Conservation (phyloP, 2,329 filamentous ascomycete genomes). For the Exophiala aquamarina region DNA sequence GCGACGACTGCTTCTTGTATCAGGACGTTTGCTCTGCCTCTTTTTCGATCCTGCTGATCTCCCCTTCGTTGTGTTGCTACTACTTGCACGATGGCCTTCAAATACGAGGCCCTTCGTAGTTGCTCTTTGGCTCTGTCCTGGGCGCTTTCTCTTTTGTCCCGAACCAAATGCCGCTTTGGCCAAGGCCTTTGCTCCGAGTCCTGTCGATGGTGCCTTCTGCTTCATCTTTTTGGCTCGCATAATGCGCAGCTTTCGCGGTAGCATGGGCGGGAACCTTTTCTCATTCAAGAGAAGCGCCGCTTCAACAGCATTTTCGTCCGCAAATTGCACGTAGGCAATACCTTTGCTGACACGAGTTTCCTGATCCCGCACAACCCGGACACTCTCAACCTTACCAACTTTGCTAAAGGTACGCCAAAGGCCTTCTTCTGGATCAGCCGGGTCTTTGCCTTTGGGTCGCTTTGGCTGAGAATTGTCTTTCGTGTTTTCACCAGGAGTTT, state of each 20-base stretch:
- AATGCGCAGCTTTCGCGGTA: conserved; percentile 85
- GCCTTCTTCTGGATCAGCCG: conserved; percentile 88
- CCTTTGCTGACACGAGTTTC: conserved; percentile 94
- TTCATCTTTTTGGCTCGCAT: conserved; percentile 69
- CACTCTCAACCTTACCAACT: conserved; percentile 83
- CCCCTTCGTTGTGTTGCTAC: conserved; percentile 36
- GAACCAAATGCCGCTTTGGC: conserved; percentile 12
- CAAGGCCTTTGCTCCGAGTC: conserved; percentile 30
- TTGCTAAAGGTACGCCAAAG: conserved; percentile 79
- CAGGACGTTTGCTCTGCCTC: conserved; percentile 19
- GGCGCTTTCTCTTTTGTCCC: background rate
- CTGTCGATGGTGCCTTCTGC: conserved; percentile 27
- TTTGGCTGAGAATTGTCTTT: conserved; percentile 59
- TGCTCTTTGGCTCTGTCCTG: background rate
- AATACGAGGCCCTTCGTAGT: conserved; percentile 35
- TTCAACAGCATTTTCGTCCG: conserved; percentile 85
- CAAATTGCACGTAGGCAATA: conserved; percentile 96
- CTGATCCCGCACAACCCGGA: conserved; percentile 85
- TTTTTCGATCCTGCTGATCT: conserved; percentile 34
- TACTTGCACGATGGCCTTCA: conserved; percentile 44
- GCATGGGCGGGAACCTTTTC: conserved; percentile 90
- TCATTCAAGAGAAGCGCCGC: conserved; percentile 83
- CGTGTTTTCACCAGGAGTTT: conserved; percentile 64
- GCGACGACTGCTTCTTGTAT: conserved; percentile 42
- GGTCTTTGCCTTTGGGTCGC: conserved; percentile 68